Evolutionary conservation across 805 yeast species (phyloP).

Genomic region (Sungouiozyma ichnusensis): DNA sequence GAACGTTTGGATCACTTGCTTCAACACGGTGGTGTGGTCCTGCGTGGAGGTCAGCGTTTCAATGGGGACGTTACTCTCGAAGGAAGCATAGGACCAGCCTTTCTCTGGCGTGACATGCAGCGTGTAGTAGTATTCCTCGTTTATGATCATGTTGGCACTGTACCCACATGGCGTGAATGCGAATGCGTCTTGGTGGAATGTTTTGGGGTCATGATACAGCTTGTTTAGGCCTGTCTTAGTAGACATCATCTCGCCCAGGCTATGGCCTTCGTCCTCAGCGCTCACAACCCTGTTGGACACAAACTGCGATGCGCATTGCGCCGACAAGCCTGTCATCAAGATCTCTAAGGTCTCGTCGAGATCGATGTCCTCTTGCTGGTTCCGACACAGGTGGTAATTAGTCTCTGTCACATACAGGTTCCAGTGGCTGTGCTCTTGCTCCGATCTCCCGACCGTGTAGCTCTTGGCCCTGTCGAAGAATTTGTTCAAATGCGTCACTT

Average conservation of each 20-base stretch:
- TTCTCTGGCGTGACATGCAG: conserved; percentile 89
- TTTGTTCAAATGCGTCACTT: conserved; percentile 56
- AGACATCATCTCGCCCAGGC: conserved; percentile 62
- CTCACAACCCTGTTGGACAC: conserved; percentile 35
- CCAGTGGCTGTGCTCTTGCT: conserved; percentile 69
- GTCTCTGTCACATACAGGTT: conserved; percentile 63
- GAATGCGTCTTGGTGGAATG: conserved; percentile 67
- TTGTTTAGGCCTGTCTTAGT: conserved; percentile 49
- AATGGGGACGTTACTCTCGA: conserved; percentile 75
- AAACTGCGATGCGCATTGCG: conserved; percentile 47
- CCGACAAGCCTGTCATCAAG: conserved; percentile 77
- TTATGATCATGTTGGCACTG: conserved; percentile 72
- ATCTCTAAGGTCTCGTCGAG: conserved; percentile 75
- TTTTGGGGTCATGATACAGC: conserved; percentile 31
- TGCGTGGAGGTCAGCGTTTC: conserved; percentile 27
- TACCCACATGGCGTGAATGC: conserved; percentile 92
- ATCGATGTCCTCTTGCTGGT: conserved; percentile 7
- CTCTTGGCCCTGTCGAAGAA: conserved; percentile 53
- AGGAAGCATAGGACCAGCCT: conserved; percentile 94
- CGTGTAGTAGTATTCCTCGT: conserved; percentile 61
- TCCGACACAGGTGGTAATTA: conserved; percentile 3
- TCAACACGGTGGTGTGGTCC: conserved; percentile 45
- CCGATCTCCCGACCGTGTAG: conserved; percentile 70
- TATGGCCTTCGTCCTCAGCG: conserved; percentile 53
- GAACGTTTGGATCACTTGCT: conserved; percentile 52